Base-by-base conservation (phyloP, 495 filamentous ascomycete species). In the Lichenothelia convexa region DNA sequence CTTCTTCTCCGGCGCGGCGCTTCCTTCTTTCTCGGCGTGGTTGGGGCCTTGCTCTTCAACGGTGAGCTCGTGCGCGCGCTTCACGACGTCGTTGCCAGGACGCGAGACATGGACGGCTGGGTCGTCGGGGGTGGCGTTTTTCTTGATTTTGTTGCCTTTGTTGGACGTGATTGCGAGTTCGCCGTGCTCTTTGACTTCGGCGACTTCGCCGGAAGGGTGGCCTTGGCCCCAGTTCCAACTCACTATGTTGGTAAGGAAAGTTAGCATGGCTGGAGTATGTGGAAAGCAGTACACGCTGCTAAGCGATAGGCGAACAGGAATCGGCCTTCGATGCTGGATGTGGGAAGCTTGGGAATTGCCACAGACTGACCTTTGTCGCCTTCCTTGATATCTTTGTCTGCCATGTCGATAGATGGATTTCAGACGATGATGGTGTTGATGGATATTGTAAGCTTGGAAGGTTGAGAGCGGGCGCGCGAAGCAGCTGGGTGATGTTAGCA, bases 1-100 rank as follows among this genome's bases (percentile, higher is more conserved):
- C 5, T 45, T 50, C 15, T 43, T 26, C 21, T 46, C 49, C 16
- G 30, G 30, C 3, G 44, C 44, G 22, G 35, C 35, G 43, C 44
- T 43, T 32, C 24, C 37, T 11, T 27, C 35, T 30, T 38, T 38
- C 15, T 44, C 44, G 11, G 23, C 40, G 15, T 40, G 44, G n/a
- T 48, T 41, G n/a, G 36, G 36, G 13, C 40, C 48, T 17, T 44
- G 45, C 12, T 53, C 38, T 16, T 53, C 46, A 18, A 51, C 36
- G 32, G 52, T 57, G 19, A 72, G 50, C 48, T 74, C 71, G 41
- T 56, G 61, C 16, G 67, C 62, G 34, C 57, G 55, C 51, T 76
- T 76, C 22, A 74, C 72, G 26, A 73, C 73, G 50, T 77, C 72
- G 47, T 78, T 73, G 21, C 73, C 71, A 4, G 59, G 45, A 15